phyloP scores from a whole-genome alignment of 23 red algal genomes.

The Pyropia haitanensis region DNA sequence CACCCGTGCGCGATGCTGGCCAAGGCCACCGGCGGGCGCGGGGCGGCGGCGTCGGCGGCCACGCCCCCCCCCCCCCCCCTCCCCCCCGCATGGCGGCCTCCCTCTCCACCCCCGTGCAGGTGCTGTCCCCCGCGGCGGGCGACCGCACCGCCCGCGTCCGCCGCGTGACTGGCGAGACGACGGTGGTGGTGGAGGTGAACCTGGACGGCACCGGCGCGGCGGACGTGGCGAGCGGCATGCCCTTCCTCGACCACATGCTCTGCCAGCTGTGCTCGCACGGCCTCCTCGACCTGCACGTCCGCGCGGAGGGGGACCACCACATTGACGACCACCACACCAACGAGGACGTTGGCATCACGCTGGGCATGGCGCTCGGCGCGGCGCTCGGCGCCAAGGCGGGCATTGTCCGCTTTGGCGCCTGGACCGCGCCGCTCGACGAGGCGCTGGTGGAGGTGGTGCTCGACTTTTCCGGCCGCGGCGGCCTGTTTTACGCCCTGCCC shows the following conservation, averaged over 20 bases:
- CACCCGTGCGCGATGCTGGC: too few relatives aligned
- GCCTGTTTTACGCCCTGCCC: slow-evolving; percentile 43
- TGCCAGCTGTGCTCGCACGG: slow-evolving; percentile 86
- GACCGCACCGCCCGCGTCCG: slow-evolving; percentile 42
- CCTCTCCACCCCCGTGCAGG: too few relatives aligned
- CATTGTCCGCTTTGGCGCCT: slow-evolving; percentile 90
- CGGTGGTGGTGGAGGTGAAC: slow-evolving; percentile 53
- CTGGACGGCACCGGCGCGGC: slow-evolving; percentile 79
- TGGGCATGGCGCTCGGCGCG: slow-evolving; percentile 78
- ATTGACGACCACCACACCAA: slow-evolving; percentile 99
- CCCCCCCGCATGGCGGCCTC: too few relatives aligned
- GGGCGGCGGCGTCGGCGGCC: too few relatives aligned
- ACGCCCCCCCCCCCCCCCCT: too few relatives aligned
- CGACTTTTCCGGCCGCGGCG: slow-evolving; percentile 79
- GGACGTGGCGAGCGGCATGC: slow-evolving; percentile 81
- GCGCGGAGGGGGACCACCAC: slow-evolving; percentile 85
- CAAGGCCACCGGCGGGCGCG: too few relatives aligned
- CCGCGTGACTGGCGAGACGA: slow-evolving; percentile 69
- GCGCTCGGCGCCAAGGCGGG: slow-evolving; percentile 83
- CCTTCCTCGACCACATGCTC: slow-evolving; percentile 98
- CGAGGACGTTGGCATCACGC: slow-evolving; percentile 92
- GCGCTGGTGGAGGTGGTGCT: slow-evolving; percentile 90
- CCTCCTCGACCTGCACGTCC: slow-evolving; percentile 75
- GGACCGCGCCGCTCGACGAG: slow-evolving; percentile 90
- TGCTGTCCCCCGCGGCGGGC: too few relatives aligned